These are phyloP conservation scores for Graphilbum sp. DNA, from an alignment of 2,329 filamentous ascomycete genomes.

Conservation along the genomic window DNA sequence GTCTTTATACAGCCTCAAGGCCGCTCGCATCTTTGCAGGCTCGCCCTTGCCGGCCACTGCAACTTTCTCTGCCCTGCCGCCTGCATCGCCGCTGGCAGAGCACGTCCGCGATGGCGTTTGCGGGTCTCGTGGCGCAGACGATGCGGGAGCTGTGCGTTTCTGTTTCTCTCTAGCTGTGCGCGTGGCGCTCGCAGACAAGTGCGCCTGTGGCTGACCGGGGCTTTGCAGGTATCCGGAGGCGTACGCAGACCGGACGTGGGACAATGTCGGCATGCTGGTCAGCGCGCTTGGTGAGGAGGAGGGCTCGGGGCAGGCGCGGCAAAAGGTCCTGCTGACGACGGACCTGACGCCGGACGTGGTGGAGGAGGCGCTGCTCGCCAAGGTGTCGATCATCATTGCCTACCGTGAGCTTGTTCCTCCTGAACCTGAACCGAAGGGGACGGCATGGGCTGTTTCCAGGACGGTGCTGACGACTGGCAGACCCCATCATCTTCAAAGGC, in stretches of 20 bases:
- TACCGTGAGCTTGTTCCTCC: constrained; percentile 47
- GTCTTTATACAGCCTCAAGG: too few species aligned
- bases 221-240: constrained; percentile 63
- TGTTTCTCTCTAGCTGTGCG: too few species aligned
- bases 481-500: constrained; percentile 91
- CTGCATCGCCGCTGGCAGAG: not conserved
- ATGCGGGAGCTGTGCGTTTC: constrained; percentile 1
- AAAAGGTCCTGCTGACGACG: constrained; percentile 48
- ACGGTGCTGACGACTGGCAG: too few species aligned
- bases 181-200: too few species aligned
- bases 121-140: not conserved
- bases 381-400: constrained; percentile 65
- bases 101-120: not conserved
- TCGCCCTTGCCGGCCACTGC: too few species aligned
- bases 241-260: constrained; percentile 78
- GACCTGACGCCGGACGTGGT: constrained; percentile 82
- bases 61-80: too few species aligned
- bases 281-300: constrained; percentile 18
- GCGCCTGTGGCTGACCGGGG: not conserved
- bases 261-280: constrained; percentile 80
- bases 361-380: constrained; percentile 68
- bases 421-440: too few species aligned
- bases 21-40: too few species aligned
- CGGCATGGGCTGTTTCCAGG: too few species aligned
- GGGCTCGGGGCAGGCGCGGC: constrained; percentile 5